Evolutionary conservation across 176 grass and related monocot genomes (phyloP).

Genomic region (Oryza punctata): DNA sequence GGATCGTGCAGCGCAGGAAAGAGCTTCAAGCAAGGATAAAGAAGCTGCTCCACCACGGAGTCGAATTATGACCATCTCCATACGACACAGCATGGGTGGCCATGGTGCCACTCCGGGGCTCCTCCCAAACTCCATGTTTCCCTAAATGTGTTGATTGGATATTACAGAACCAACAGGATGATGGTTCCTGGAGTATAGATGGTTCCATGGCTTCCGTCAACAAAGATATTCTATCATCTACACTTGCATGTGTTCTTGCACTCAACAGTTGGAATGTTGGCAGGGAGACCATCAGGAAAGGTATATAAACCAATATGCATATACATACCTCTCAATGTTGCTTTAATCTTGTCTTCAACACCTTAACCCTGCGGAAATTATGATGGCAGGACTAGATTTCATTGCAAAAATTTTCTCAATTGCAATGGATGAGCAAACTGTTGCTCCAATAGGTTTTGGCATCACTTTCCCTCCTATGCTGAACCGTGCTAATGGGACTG

Average conservation of each 20-base stretch:
- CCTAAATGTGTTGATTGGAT: constrained; percentile 69
- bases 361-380: background rate
- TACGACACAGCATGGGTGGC: constrained; percentile 91
- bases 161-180: constrained; percentile 54
- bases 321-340: no score
- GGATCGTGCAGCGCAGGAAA: background rate
- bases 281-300: constrained; percentile 57
- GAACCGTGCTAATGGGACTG: constrained; percentile 50
- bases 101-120: constrained; percentile 63
- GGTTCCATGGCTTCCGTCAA: background rate
- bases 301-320: constrained; percentile 26
- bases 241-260: constrained; percentile 74
- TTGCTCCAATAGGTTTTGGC: constrained; percentile 67
- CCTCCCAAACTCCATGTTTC: constrained; percentile 44
- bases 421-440: constrained; percentile 40
- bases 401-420: constrained; percentile 53
- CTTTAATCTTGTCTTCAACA: background rate
- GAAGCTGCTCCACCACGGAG: constrained; percentile 40
- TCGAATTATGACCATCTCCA: constrained; percentile 38
- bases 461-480: constrained; percentile 68
- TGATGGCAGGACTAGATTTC: constrained; percentile 55
- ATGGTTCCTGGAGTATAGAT: constrained; percentile 68
- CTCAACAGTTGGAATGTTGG: constrained; percentile 70
- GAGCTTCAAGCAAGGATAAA: constrained; percentile 58
- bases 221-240: constrained; percentile 59